phyloP scores from a whole-genome alignment of 345 rosid genomes.

The Gossypioides kirkii region DNA sequence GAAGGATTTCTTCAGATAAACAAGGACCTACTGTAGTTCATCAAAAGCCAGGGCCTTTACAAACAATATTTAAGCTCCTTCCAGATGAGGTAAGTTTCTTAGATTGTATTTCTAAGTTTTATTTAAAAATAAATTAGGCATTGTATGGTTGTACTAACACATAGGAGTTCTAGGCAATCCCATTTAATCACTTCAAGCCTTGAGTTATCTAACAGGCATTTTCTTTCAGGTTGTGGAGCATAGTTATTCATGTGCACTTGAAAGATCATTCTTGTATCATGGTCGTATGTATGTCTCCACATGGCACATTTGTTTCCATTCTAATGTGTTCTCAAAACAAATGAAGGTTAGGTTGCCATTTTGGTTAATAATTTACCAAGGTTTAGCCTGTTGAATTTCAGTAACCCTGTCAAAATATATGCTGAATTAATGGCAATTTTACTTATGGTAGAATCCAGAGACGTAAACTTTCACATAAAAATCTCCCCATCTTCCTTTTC shows the following conservation, averaged over 20 bases:
- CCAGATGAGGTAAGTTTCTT: slow-evolving; percentile 70
- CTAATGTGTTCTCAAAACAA: slow-evolving; percentile 97
- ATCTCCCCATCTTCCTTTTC: not conserved
- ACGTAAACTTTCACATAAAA: not conserved
- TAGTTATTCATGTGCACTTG: slow-evolving; percentile 94
- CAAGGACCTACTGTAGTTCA: slow-evolving; percentile 92
- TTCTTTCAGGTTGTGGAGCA: slow-evolving; percentile 71
- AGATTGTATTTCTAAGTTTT: slow-evolving; percentile 16
- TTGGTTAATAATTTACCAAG: slow-evolving; percentile 1
- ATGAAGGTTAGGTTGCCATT: slow-evolving; percentile 66
- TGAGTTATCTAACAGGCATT: slow-evolving; percentile 12
- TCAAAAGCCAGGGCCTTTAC: slow-evolving; percentile 94
- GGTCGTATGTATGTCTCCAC: slow-evolving; percentile 98
- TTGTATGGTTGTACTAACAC: not conserved
- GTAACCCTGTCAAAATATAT: not conserved
- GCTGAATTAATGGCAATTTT: slow-evolving; percentile 6
- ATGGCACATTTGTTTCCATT: slow-evolving; percentile 99
- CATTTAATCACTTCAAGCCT: slow-evolving; percentile 3
- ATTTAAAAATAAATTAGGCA: not conserved
- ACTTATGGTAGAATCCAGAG: not conserved
- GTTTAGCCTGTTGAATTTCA: not conserved
- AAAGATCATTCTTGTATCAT: slow-evolving; percentile 95
- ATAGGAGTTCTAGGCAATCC: not conserved
- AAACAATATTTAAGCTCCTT: slow-evolving; percentile 80
- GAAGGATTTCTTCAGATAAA: slow-evolving; percentile 60